Conservation (phyloP, 1,139 yeast genomes). For the Williopsis jadinii region DNA sequence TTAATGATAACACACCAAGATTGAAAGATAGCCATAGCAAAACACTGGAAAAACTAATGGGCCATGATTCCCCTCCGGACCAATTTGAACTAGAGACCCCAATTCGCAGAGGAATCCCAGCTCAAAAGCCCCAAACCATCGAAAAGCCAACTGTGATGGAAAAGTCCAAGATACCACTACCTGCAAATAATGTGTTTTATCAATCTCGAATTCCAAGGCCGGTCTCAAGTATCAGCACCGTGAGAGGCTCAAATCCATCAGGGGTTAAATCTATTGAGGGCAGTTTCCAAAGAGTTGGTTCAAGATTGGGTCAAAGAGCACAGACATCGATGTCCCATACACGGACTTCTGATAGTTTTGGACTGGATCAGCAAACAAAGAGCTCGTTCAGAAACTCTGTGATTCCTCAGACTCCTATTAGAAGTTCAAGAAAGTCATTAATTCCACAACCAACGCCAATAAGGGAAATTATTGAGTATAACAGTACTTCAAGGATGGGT, state of each 20-base stretch:
- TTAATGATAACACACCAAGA: neutral
- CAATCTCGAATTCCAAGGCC: constrained; percentile 19
- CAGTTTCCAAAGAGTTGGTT: neutral
- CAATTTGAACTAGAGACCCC: constrained; percentile 13
- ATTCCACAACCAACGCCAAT: constrained; percentile 22
- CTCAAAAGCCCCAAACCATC: neutral
- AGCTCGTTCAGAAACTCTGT: constrained; percentile 14
- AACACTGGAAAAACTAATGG: constrained; percentile 11
- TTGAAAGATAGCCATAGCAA: constrained; percentile 12
- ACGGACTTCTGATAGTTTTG: no score
- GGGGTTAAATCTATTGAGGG: no score
- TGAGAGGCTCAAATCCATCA: no score
- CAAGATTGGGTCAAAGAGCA: constrained; percentile 6
- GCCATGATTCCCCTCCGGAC: constrained; percentile 2
- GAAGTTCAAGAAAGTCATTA: constrained; percentile 12
- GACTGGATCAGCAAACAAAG: no score
- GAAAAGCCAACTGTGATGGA: neutral
- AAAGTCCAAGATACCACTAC: constrained; percentile 6
- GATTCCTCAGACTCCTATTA: constrained; percentile 18
- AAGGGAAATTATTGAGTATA: constrained; percentile 12
- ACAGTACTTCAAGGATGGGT: constrained; percentile 8
- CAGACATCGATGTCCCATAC: no score
- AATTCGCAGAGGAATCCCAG: constrained; percentile 7
- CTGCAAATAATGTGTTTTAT: constrained; percentile 3
- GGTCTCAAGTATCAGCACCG: constrained; percentile 9